Base-by-base conservation (phyloP, 2,329 filamentous ascomycete species). In the Ophiocordyceps camponoti-leonardi region DNA sequence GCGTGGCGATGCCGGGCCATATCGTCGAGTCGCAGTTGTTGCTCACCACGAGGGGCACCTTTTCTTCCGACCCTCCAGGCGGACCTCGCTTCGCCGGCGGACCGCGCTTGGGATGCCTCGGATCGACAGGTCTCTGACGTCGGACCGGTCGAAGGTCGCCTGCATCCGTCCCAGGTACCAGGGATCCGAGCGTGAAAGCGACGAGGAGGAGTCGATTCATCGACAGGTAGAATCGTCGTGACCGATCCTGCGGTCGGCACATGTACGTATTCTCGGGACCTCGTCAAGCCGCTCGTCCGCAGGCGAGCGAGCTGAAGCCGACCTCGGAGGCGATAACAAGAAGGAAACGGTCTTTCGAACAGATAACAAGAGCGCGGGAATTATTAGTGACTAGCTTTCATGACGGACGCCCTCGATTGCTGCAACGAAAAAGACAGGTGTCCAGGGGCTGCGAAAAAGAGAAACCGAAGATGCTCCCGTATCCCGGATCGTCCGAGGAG, bases 1-100 rank as follows among this genome's bases (percentile, higher is more conserved):
- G 82, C 0, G 83, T 86, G 14, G 74, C 72, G 48, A 92, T 75
- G 11, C 77, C 86, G 1, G 86, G 85, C 73, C 82, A 90, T 50
- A 92, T 77, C 1, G 73, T 77, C 19, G 82, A 73, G 11, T 68
- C 66, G 55, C 86, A 93, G 46, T 72, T 70, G 62, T 90, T 93
- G 48, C 77, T 80, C 46, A 92, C 67, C 7, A 77, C 67, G 23
- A 92, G 64, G 7, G 81, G 80, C 37, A 77, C 63, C 20, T 59
- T 66, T 44, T 64, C 65, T 11, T 61, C 55, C 45, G 53, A 53
- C 18, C 60, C 53, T 28, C 55, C 54, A 1, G 61, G 58, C 30
- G 60, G 58, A 7, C 58, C 60, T 48, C 54, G 52, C 43, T 52
- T 57, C 47, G 56, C 51, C 19, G 50, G 51, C n/a, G 48, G 43